Conservation (phyloP, 768 basidiomycete genomes). For the Clitopilus passeckerianus region DNA sequence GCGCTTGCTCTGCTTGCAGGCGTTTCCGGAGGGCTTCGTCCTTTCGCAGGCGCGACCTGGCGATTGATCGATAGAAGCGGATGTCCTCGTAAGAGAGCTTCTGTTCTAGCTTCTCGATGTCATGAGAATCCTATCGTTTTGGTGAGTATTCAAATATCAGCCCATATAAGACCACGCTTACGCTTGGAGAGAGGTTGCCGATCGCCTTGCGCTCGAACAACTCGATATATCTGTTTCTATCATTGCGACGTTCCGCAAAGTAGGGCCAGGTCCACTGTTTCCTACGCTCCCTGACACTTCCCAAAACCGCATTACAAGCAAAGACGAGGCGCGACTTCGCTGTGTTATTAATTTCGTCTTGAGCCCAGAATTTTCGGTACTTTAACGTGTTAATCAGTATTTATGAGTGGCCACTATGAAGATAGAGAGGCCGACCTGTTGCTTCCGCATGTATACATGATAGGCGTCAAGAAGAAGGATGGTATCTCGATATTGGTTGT, state of each 20-base stretch:
- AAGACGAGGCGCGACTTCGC: conserved; percentile 71
- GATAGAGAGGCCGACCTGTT: conserved; percentile 44
- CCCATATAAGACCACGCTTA: conserved; percentile 26
- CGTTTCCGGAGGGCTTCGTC: conserved; percentile 68
- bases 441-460: conserved; percentile 86
- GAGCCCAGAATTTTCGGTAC: conserved; percentile 82
- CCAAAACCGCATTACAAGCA: conserved; percentile 74
- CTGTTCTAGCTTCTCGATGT: conserved; percentile 64
- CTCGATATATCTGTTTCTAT: conserved; percentile 78
- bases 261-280: conserved; percentile 90
- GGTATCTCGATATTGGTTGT: conserved; percentile 90
- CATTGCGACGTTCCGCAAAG: conserved; percentile 84
- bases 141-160: not conserved
- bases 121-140: conserved; percentile 40
- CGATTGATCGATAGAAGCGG: conserved; percentile 94
- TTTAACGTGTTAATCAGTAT: conserved; percentile 22
- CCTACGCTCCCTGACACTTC: conserved; percentile 78
- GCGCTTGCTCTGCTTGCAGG: conserved; percentile 61
- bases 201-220: conserved; percentile 77
- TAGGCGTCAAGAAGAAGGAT: conserved; percentile 95
- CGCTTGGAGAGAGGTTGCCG: conserved; percentile 46
- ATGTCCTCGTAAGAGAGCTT: conserved; percentile 93
- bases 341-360: conserved; percentile 52
- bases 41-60: conserved; percentile 81
- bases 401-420: not conserved